Conservation (phyloP, 176 grass and related monocot genomes). For the Canna indica region DNA sequence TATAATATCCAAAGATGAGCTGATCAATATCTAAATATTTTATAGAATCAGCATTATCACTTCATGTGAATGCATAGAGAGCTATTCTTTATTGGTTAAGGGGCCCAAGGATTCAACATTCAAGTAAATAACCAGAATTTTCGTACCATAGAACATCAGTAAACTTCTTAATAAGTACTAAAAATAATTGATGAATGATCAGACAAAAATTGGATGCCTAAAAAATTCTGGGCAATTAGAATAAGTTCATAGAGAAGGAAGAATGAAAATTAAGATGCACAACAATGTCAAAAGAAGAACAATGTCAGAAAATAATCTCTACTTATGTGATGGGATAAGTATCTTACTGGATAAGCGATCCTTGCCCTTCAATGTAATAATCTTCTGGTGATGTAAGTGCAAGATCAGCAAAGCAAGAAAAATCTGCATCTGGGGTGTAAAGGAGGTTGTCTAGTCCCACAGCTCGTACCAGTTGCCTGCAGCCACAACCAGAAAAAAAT, state of each 20-base stretch:
- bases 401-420: slow-evolving; percentile 95
- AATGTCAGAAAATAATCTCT: not conserved
- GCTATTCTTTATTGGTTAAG: too few species aligned
- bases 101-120: too few species aligned
- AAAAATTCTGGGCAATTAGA: not conserved
- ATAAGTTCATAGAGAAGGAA: not conserved
- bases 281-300: not conserved
- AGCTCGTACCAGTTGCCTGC: slow-evolving; percentile 64
- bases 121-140: not conserved
- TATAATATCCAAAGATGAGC: not conserved
- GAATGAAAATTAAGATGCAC: not conserved
- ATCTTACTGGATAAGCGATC: slow-evolving; percentile 96
- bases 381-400: slow-evolving; percentile 90
- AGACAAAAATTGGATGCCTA: not conserved
- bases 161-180: not conserved
- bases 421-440: slow-evolving; percentile 90
- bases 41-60: not conserved
- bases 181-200: not conserved
- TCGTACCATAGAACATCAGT: not conserved
- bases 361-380: slow-evolving; percentile 95
- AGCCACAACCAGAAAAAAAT: slow-evolving; percentile 20
- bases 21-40: not conserved
- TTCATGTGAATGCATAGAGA: too few species aligned
- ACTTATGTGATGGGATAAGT: not conserved
- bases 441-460: slow-evolving; percentile 94